A percentile compares a stretch with the other conserved stretches of the same genome.
phyloP scores from a whole-genome alignment of 2,329 filamentous ascomycete genomes.

The Colletotrichum camelliae region DNA sequence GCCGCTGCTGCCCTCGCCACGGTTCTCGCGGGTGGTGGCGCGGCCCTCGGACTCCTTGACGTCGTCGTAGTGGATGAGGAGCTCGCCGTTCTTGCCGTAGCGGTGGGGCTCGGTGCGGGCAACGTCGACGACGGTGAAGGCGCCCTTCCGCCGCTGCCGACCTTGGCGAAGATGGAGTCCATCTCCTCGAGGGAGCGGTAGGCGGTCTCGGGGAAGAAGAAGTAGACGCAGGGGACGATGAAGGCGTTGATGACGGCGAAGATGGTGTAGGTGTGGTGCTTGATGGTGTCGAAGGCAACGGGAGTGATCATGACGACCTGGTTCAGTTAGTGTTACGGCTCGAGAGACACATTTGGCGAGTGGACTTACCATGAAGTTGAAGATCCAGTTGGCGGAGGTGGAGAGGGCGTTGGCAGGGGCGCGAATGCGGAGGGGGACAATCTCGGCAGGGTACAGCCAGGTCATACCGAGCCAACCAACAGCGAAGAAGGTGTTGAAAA shows the following conservation, averaged over 20 bases:
- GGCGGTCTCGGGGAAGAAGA: constrained; percentile 70
- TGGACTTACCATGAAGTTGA: constrained; percentile 59
- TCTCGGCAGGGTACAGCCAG: constrained; percentile 67
- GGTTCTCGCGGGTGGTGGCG: constrained; percentile 18
- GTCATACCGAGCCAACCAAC: constrained; percentile 65
- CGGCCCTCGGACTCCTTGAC: constrained; percentile 39
- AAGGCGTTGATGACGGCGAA: constrained; percentile 70
- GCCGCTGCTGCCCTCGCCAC: constrained; percentile 13
- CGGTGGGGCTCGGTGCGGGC: constrained; percentile 54
- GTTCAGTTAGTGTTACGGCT: neutral
- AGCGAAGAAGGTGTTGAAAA: constrained; percentile 68
- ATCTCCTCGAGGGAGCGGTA: constrained; percentile 71
- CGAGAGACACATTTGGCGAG: accelerated
- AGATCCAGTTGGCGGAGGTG: constrained; percentile 64
- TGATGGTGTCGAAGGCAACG: constrained; percentile 61
- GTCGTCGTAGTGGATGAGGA: constrained; percentile 53
- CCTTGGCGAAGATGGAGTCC: constrained; percentile 68
- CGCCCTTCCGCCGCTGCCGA: constrained; percentile 39
- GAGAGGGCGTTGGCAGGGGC: constrained; percentile 64
- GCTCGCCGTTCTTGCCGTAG: constrained; percentile 65
- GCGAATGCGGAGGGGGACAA: constrained; percentile 64
- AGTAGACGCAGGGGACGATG: constrained; percentile 63
- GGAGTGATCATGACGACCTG: constrained; percentile 68
- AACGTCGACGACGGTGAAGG: constrained; percentile 40
- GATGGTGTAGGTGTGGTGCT: constrained; percentile 67